Evolutionary conservation across 2,329 filamentous ascomycete species (phyloP).

Genomic region (Acephala macrosclerotiorum): DNA sequence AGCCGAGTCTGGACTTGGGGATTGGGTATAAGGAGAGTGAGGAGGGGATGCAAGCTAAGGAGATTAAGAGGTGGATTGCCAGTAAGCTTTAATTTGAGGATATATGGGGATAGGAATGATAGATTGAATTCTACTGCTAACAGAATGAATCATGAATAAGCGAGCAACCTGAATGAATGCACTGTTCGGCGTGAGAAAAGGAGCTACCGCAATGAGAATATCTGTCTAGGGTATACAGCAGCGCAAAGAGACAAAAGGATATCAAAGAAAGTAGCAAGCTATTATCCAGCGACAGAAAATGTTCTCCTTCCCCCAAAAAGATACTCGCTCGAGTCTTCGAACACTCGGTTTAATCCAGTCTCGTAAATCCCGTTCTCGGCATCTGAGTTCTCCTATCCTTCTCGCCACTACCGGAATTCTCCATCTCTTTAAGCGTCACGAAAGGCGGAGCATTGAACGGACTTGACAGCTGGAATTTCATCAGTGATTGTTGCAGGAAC

Average conservation of each 20-base stretch:
- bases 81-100: constrained; percentile 30
- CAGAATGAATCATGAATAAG: neutral
- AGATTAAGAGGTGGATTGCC: constrained; percentile 37
- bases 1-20: constrained; percentile 34
- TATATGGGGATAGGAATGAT: neutral
- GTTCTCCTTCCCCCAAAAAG: neutral
- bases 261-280: neutral
- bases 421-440: constrained; percentile 16
- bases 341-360: neutral
- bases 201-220: too few species aligned
- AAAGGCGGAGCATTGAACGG: constrained; percentile 25
- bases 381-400: neutral
- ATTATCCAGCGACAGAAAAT: neutral
- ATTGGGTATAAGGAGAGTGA: constrained; percentile 35
- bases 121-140: neutral
- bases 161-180: too few species aligned
- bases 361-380: neutral
- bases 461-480: neutral
- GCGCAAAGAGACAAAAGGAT: too few species aligned
- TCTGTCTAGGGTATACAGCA: too few species aligned
- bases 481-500: neutral
- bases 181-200: too few species aligned
- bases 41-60: constrained; percentile 35
- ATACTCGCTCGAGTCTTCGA: too few species aligned
- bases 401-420: neutral